Evolutionary conservation across 192 early-diverging fungal genomes (phyloP), one percentile per base, ranked within the genome.

Genomic region (Helicostylum pulchrum): DNA sequence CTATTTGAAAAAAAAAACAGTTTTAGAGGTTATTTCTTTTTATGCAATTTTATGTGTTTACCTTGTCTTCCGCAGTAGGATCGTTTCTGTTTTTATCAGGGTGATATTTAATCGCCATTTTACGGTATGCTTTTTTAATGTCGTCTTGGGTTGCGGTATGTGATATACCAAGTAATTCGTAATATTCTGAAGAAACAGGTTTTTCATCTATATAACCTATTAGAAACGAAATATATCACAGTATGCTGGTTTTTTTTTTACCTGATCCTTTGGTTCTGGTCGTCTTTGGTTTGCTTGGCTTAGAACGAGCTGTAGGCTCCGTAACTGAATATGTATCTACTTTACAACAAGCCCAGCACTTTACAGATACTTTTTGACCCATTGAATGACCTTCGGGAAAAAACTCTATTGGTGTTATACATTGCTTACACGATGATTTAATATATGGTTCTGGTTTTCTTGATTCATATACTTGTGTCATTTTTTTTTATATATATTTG

Each of bases 121-220:
- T 77, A 65, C 92, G 88, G 75, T 98, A 99, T 36, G 86, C 90
- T 68, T 97, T 98, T 71, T 99, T 99, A 65, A 99, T 93, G 49
- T 90, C 88, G 3, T 83, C 80, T 39, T 87, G 77, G 11, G 87
- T 86, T 10, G 97, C 97, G 15, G 82, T 77, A 11, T 83, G 70
- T 4, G 77, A 53, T 7, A 97, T 88, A 6, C 85, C 90, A 30
- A 99, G 82, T 52, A 94, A 71, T 48, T 97, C 94, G 73, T 99
- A 99, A 73, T 93, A 90, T 65, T 91, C 90, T 2, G 90, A 90
- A 53, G 92, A 88, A 4, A 88, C 70, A 19, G 93, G 92, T 7
- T 83, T 81, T 32, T 90, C 87, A 72, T 91, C 93, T 73, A 52
- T 87, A 85, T 5, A 79, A 45, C 10, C 14, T 36, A 26, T 39